These are phyloP conservation scores for Solanum hybrid DNA, from an alignment of 305 asterid species.

Conservation along the genomic window DNA sequence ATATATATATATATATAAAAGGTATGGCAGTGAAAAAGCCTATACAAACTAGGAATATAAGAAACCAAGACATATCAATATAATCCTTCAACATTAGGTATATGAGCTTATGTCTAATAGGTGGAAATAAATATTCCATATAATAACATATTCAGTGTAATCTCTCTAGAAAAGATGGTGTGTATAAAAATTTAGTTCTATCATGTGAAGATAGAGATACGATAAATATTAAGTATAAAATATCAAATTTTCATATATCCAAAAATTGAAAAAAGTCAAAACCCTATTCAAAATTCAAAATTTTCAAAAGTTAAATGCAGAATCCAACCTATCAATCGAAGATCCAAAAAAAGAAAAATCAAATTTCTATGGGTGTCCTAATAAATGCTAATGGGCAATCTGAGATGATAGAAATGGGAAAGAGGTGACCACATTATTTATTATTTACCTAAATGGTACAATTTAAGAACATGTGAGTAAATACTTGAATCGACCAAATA, in stretches of 20 bases:
- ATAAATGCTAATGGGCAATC: not conserved
- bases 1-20: too few relatives aligned
- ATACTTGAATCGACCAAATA: not conserved
- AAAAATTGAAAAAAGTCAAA: not conserved
- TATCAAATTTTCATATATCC: not conserved
- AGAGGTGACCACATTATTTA: not conserved
- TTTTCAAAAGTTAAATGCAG: not conserved
- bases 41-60: too few relatives aligned
- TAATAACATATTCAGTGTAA: too few relatives aligned
- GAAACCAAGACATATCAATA: too few relatives aligned
- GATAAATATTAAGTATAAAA: not conserved
- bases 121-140: not conserved
- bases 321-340: not conserved
- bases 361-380: not conserved
- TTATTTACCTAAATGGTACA: not conserved
- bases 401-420: not conserved
- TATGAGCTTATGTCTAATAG: not conserved
- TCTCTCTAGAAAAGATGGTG: not conserved
- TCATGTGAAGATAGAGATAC: not conserved
- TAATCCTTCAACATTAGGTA: too few relatives aligned
- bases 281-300: not conserved
- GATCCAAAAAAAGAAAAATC: not conserved
- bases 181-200: too few relatives aligned
- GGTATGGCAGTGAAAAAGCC: too few relatives aligned
- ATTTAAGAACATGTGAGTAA: not conserved